Percentiles rank a stretch among this genome's conserved stretches.
Conservation (phyloP, 2,329 filamentous ascomycete species). For the Botrytis elliptica region DNA sequence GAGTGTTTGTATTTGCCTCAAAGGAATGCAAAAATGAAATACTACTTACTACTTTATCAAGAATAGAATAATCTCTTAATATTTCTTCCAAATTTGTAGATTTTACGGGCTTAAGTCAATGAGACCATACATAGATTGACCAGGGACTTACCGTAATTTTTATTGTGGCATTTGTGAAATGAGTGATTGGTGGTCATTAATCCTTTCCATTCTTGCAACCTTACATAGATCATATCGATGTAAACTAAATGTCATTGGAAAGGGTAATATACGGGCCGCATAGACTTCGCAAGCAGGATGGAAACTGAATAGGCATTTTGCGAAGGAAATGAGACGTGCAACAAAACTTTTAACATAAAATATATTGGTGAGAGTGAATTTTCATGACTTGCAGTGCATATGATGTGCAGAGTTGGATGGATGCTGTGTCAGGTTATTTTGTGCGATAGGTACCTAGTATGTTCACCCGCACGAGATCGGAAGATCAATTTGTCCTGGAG, state of each 20-base stretch:
- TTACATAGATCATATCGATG: background rate
- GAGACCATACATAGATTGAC: background rate
- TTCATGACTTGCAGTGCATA: background rate
- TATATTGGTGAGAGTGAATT: background rate
- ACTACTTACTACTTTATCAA: background rate
- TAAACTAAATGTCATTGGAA: background rate
- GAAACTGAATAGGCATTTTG: conserved; percentile 16
- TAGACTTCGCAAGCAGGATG: background rate
- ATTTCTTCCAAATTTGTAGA: background rate
- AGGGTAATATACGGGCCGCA: conserved; percentile 2
- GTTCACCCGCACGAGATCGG: background rate
- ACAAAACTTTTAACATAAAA: background rate
- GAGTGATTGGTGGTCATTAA: background rate
- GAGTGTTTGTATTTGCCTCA: background rate
- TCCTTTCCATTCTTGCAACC: background rate
- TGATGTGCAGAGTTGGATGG: background rate
- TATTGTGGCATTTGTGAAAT: background rate
- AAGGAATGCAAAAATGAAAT: background rate
- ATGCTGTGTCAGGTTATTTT: background rate
- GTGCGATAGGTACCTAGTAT: background rate
- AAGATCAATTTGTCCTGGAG: background rate
- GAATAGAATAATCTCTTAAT: background rate
- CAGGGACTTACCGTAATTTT: background rate
- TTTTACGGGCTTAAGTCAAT: background rate
- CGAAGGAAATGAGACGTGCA: conserved; percentile 15